Percentiles rank a stretch among this genome's conserved stretches.
phyloP scores from a whole-genome alignment of 352 stramenopile genomes.

The Hyaloperonospora arabidopsidis region DNA sequence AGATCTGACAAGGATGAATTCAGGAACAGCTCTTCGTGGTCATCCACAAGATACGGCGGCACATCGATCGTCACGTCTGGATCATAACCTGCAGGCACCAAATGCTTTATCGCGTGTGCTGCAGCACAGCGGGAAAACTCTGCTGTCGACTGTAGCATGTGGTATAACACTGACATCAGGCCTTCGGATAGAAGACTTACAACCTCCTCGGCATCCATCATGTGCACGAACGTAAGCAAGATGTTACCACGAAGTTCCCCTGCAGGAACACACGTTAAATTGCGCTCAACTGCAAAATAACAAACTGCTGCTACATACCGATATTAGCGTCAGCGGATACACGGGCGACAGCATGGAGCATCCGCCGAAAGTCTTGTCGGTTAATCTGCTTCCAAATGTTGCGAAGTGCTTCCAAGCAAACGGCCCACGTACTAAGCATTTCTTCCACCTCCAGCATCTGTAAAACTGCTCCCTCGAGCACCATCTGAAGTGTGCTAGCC shows the following conservation, averaged over 20 bases:
- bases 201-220: constrained; percentile 79
- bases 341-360: constrained; percentile 75
- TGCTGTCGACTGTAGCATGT: constrained; percentile 69
- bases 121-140: constrained; percentile 75
- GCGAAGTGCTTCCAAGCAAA: constrained; percentile 70
- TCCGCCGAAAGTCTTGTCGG: constrained; percentile 72
- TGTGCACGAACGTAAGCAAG: constrained; percentile 83
- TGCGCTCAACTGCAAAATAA: neutral
- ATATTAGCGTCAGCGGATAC: constrained; percentile 73
- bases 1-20: constrained; percentile 80
- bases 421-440: constrained; percentile 60
- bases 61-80: constrained; percentile 74
- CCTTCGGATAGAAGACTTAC: constrained; percentile 67
- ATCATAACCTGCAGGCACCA: constrained; percentile 63
- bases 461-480: constrained; percentile 80
- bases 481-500: constrained; percentile 77
- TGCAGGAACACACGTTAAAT: constrained; percentile 20
- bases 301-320: constrained; percentile 24
- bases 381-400: constrained; percentile 89
- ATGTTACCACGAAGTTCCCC: constrained; percentile 79
- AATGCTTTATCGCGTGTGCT: constrained; percentile 81
- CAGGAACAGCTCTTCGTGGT: constrained; percentile 81
- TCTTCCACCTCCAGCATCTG: constrained; percentile 86
- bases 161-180: constrained; percentile 64
- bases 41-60: constrained; percentile 73